Conservation (phyloP, 2,329 filamentous ascomycete genomes). For the Pseudopithomyces maydicus region DNA sequence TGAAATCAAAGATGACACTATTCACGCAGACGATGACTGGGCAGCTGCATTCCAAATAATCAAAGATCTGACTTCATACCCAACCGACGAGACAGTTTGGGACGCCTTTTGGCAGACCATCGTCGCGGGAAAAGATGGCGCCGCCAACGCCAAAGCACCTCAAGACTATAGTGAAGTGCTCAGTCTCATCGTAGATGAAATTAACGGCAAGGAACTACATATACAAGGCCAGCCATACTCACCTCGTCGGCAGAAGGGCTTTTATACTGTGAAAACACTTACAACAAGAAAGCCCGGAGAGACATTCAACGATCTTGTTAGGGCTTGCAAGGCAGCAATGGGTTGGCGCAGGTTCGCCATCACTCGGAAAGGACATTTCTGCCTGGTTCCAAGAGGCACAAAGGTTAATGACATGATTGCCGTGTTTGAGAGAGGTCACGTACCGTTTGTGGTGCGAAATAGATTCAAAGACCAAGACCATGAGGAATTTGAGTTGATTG, state of each 20-base stretch:
- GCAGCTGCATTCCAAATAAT: slow-evolving; percentile 16
- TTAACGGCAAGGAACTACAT: slow-evolving; percentile 15
- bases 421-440: slow-evolving; percentile 23
- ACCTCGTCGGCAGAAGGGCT: slow-evolving; percentile 22
- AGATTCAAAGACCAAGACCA: not conserved
- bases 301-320: slow-evolving; percentile 19
- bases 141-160: slow-evolving; percentile 15
- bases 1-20: slow-evolving; percentile 16
- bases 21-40: slow-evolving; percentile 8
- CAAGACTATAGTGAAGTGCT: slow-evolving; percentile 27
- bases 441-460: slow-evolving; percentile 24
- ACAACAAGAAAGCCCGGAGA: slow-evolving; percentile 19
- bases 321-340: slow-evolving; percentile 19
- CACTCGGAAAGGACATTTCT: slow-evolving; percentile 26
- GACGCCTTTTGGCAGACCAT: slow-evolving; percentile 30
- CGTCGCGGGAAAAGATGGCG: slow-evolving; percentile 23
- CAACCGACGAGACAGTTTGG: slow-evolving; percentile 16
- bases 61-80: slow-evolving; percentile 6
- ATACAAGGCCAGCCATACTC: slow-evolving; percentile 28
- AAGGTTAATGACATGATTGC: slow-evolving; percentile 19
- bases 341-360: slow-evolving; percentile 29
- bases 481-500: slow-evolving; percentile 17
- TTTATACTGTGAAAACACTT: slow-evolving; percentile 26
- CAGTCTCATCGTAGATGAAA: slow-evolving; percentile 26
- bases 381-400: slow-evolving; percentile 24